Percentiles rank a stretch among this genome's conserved stretches.
These are phyloP conservation scores for Tanacetum coccineum DNA, from an alignment of 129 eudicot species.

Conservation along the genomic window DNA sequence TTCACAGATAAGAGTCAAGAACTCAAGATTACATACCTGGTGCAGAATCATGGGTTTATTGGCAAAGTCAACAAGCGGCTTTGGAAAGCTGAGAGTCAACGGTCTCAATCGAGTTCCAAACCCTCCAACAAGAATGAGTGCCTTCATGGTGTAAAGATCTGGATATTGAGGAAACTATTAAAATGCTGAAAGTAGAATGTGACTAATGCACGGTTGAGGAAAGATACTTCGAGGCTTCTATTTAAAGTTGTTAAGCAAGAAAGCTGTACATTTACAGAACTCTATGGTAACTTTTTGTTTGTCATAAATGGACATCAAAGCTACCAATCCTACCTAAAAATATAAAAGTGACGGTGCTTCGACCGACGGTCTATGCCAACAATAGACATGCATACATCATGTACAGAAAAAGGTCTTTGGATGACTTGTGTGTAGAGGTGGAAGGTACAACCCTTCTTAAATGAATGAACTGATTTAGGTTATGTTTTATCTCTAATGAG, in stretches of 20 bases:
- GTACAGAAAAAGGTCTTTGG: constrained; percentile 4
- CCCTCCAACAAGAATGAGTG: constrained; percentile 96
- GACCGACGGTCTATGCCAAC: constrained; percentile 13
- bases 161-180: constrained; percentile 7
- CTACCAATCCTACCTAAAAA: constrained; percentile 15
- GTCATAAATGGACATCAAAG: constrained; percentile 14
- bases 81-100: constrained; percentile 67
- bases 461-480: not conserved
- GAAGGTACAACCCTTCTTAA: too few species aligned
- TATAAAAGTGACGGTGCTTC: not conserved
- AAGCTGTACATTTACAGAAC: constrained; percentile 13
- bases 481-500: not conserved
- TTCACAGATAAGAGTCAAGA: not conserved
- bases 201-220: constrained; percentile 11
- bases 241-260: constrained; percentile 15
- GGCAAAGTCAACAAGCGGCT: constrained; percentile 87
- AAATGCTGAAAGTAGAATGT: constrained; percentile 17
- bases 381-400: constrained; percentile 19
- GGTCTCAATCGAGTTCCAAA: constrained; percentile 95
- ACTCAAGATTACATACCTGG: constrained; percentile 43
- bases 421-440: not conserved
- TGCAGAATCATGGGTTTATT: constrained; percentile 91
- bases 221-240: not conserved
- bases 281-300: constrained; percentile 17
- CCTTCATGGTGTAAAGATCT: constrained; percentile 67